Evolutionary conservation across 305 asterid genomes (phyloP).

Genomic region (Caryopteris hybrid): DNA sequence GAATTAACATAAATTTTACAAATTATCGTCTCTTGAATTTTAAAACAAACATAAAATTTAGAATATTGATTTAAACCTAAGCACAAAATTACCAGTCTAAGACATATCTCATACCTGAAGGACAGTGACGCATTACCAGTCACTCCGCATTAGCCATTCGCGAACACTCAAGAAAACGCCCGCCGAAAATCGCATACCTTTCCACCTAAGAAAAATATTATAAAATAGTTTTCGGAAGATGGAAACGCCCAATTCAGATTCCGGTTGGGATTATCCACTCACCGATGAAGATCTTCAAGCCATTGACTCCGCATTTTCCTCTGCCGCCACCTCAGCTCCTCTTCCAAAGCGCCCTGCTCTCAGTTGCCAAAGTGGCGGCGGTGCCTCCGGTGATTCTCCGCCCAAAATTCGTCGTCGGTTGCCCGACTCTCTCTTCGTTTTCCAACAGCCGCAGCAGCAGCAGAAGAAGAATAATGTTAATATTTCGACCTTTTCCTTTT

Average conservation of each 20-base stretch:
- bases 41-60: no score
- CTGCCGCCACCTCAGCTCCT: constrained; percentile 23
- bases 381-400: constrained; percentile 19
- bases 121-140: no score
- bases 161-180: not conserved
- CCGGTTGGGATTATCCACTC: constrained; percentile 64
- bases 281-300: constrained; percentile 73
- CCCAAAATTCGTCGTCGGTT: constrained; percentile 54
- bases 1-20: no score
- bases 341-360: constrained; percentile 28
- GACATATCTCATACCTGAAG: no score
- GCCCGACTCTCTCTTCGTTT: constrained; percentile 64
- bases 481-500: constrained; percentile 14
- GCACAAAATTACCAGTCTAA: no score
- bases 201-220: no score
- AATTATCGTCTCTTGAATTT: no score
- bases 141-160: not conserved
- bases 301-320: constrained; percentile 56
- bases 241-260: constrained; percentile 23
- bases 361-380: constrained; percentile 12
- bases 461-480: constrained; percentile 1
- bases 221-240: constrained; percentile 1
- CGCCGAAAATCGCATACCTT: constrained; percentile 3
- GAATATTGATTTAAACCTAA: no score
- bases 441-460: constrained; percentile 28